Conservation (phyloP, 169 alveolate species). For the Plasmodium fragile region DNA sequence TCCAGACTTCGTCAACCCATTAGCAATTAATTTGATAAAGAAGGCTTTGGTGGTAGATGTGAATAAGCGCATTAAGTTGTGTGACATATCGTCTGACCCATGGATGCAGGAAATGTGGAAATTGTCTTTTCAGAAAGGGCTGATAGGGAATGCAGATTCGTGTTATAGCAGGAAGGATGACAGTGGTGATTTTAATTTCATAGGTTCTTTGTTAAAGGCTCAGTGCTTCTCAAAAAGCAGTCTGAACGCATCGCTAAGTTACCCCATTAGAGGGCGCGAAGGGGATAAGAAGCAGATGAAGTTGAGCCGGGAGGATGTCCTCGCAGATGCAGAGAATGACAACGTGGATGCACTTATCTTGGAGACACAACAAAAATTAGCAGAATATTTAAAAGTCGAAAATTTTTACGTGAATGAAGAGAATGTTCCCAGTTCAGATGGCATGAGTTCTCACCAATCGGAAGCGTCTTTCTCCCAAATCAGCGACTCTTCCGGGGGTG, state of each 20-base stretch:
- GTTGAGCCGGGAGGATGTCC: neutral
- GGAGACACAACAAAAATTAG: constrained; percentile 67
- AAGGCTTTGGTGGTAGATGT: constrained; percentile 70
- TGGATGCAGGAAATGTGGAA: constrained; percentile 79
- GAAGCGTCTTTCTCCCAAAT: neutral
- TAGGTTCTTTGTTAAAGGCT: constrained; percentile 20
- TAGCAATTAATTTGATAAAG: constrained; percentile 64
- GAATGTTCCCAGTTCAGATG: constrained; percentile 14
- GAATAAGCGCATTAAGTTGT: constrained; percentile 46
- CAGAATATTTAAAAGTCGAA: constrained; percentile 48
- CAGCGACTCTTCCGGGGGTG: neutral
- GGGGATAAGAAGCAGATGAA: neutral
- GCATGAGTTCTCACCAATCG: constrained; percentile 6
- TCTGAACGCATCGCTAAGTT: constrained; percentile 50
- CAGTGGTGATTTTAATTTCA: constrained; percentile 38
- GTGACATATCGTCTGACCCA: constrained; percentile 63
- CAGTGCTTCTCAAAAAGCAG: constrained; percentile 52
- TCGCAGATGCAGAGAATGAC: neutral
- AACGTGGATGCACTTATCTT: constrained; percentile 25
- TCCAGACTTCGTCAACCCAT: constrained; percentile 62
- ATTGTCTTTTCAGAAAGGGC: constrained; percentile 44
- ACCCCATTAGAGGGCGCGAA: neutral
- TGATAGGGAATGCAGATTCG: neutral
- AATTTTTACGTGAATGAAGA: constrained; percentile 32
- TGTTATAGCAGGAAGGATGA: constrained; percentile 6